Evolutionary conservation across 805 yeast species (phyloP).

Genomic region (Millerozyma acaciae): DNA sequence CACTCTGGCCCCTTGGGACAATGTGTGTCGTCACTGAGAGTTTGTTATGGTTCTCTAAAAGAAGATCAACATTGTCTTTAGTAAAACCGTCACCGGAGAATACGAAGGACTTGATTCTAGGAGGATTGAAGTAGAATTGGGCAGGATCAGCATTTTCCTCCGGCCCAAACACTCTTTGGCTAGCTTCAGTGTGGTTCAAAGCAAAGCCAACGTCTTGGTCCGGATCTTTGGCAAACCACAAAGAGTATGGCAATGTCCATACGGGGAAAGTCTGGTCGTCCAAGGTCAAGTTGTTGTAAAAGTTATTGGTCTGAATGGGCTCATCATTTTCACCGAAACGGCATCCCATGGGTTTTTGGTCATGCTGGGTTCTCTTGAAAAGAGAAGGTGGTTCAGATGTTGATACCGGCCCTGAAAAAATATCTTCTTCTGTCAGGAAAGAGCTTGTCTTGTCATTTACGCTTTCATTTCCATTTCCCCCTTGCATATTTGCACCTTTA

Average conservation of each 20-base stretch:
- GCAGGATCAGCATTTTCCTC: slow-evolving; percentile 50
- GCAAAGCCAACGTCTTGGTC: slow-evolving; percentile 58
- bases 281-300: slow-evolving; percentile 68
- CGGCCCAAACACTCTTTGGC: slow-evolving; percentile 68
- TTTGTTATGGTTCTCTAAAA: slow-evolving; percentile 25
- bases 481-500: no score
- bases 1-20: slow-evolving; percentile 8
- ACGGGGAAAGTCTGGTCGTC: slow-evolving; percentile 64
- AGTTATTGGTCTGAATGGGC: slow-evolving; percentile 73
- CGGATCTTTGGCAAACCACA: slow-evolving; percentile 57
- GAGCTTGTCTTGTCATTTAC: no score
- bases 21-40: slow-evolving; percentile 27
- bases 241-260: slow-evolving; percentile 80
- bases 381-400: slow-evolving; percentile 39
- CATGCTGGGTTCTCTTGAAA: slow-evolving; percentile 34
- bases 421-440: slow-evolving; percentile 15
- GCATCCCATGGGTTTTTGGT: slow-evolving; percentile 34
- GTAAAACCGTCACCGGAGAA: slow-evolving; percentile 28
- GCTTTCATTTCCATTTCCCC: no score
- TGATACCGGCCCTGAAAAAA: slow-evolving; percentile 42
- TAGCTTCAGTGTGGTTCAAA: slow-evolving; percentile 54
- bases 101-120: slow-evolving; percentile 57
- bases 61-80: slow-evolving; percentile 14
- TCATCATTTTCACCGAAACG: slow-evolving; percentile 14
- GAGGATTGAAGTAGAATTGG: slow-evolving; percentile 66